These are phyloP conservation scores for Starmerella tilneyi DNA, from an alignment of 805 yeast species.

Conservation along the genomic window DNA sequence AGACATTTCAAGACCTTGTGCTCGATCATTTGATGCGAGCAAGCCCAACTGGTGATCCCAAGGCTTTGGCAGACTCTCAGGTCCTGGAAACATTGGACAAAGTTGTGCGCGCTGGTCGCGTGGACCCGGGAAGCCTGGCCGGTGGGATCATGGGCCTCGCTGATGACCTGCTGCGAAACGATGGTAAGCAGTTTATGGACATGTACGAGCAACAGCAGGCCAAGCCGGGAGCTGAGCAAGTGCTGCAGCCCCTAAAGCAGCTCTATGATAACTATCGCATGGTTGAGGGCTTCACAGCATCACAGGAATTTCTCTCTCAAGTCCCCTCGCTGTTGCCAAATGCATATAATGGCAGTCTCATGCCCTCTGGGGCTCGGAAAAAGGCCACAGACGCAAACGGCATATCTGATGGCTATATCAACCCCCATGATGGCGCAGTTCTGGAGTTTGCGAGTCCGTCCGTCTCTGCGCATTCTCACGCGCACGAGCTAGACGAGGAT, in stretches of 20 bases:
- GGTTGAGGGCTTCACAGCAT: neutral
- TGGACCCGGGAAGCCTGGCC: conserved; percentile 6
- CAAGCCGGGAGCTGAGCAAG: conserved; percentile 4
- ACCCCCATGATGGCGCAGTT: no score
- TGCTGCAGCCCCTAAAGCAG: conserved; percentile 2
- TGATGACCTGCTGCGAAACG: conserved; percentile 65
- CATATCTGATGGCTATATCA: neutral
- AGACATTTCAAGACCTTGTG: conserved; percentile 7
- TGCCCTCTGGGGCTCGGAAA: no score
- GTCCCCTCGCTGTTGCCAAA: no score
- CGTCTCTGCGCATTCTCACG: neutral
- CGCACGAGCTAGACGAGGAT: conserved; percentile 1
- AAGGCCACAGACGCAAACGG: neutral
- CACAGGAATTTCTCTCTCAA: neutral
- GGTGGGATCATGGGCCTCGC: conserved; percentile 39
- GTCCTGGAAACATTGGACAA: neutral
- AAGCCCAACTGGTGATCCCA: neutral
- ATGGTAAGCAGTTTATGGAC: conserved; percentile 66
- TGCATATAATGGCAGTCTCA: no score
- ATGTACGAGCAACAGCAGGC: conserved; percentile 52
- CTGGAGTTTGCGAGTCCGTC: no score
- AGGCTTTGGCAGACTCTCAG: neutral
- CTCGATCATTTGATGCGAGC: conserved; percentile 1
- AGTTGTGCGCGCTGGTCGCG: conserved; percentile 9
- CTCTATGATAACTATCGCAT: conserved; percentile 6